Percentiles rank a stretch among this genome's conserved stretches.
Conservation (phyloP, 805 yeast genomes). For the Barnettozyma wickerhamii region DNA sequence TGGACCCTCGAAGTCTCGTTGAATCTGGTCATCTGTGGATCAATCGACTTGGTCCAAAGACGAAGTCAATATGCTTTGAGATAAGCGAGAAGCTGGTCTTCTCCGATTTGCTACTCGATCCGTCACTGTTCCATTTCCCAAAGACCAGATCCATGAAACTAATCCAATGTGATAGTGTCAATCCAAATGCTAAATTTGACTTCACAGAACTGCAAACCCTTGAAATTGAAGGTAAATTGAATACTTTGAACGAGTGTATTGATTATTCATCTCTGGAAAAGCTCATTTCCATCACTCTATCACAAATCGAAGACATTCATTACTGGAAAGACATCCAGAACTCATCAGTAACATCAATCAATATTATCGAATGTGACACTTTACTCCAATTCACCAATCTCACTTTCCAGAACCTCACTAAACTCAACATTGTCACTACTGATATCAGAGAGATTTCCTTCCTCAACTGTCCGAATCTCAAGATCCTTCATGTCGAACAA, state of each 20-base stretch:
- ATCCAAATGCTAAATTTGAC: constrained; percentile 2
- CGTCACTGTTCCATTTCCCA: constrained; percentile 11
- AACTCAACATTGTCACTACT: constrained; percentile 9
- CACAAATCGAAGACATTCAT: constrained; percentile 8
- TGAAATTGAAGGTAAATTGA: constrained; percentile 4
- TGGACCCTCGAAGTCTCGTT: constrained; percentile 6
- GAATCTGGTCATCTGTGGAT: constrained; percentile 4
- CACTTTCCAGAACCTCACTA: constrained; percentile 1
- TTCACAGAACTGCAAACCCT: constrained; percentile 5
- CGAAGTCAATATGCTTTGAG: constrained; percentile 11
- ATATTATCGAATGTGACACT: constrained; percentile 7
- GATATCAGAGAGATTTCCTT: constrained; percentile 9
- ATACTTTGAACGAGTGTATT: constrained; percentile 9
- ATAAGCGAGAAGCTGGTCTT: constrained; percentile 6
- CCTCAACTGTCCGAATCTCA: constrained; percentile 11
- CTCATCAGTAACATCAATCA: constrained; percentile 6
- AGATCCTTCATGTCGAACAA: constrained; percentile 15
- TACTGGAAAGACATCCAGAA: constrained; percentile 10
- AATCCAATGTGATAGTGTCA: constrained; percentile 4
- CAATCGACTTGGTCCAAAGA: constrained; percentile 3
- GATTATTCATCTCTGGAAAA: constrained; percentile 8
- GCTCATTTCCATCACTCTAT: constrained; percentile 4
- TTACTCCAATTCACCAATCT: constrained; percentile 6
- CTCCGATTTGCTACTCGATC: constrained; percentile 6
- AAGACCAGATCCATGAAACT: constrained; percentile 5